Base-by-base conservation (phyloP, 139 green algal genomes). In the Pseudopediastrum boryanum region DNA sequence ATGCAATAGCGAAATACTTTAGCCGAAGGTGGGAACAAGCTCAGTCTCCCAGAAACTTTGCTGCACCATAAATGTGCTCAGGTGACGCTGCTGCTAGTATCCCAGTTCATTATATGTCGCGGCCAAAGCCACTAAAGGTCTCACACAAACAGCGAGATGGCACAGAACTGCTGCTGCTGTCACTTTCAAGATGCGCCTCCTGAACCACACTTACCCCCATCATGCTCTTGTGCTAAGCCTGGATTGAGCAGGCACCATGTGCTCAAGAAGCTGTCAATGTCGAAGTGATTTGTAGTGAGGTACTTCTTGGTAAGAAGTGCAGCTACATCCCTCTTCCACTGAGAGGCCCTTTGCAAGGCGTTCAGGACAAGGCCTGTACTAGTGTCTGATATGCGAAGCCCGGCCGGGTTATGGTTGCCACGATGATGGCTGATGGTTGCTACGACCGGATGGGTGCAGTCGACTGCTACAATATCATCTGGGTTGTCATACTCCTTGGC, bases 221-320 rank as follows among this genome's bases (percentile, higher is more conserved):
- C 83, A 44, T 92, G 71, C 58, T 81, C 50, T 59, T 85, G 73
- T 19, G 89, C 90, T 23, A 50, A 8, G 0, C 79, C n/a, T 9
- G 84, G 68, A 75, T 94, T 85, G 54, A 89, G 77, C 50, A 84
- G 88, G 42, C 62, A 79, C 89, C 89, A 94, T 23, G 90, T 75
- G n/a, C 83, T 84, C 35, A 93, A 83, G 71, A 94, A 88, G 19
- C 70, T 79, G 77, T 94, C 90, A 0, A 84, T 79, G 52, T 94
- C 90, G 61, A 94, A 94, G 64, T 94, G 90, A 70, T 94, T 93
- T 13, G 87, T 89, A 13, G 75, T 85, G 3, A 93, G 77, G 1
- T 67, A 43, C 65, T 52, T 69, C 43, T 51, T 83, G 58, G 38
- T 80, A 36, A 41, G 65, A 2, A 52, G 3, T 5, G 31, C 33